Base-by-base conservation (phyloP, 352 stramenopile genomes). In the Pythium rishiriense region DNA sequence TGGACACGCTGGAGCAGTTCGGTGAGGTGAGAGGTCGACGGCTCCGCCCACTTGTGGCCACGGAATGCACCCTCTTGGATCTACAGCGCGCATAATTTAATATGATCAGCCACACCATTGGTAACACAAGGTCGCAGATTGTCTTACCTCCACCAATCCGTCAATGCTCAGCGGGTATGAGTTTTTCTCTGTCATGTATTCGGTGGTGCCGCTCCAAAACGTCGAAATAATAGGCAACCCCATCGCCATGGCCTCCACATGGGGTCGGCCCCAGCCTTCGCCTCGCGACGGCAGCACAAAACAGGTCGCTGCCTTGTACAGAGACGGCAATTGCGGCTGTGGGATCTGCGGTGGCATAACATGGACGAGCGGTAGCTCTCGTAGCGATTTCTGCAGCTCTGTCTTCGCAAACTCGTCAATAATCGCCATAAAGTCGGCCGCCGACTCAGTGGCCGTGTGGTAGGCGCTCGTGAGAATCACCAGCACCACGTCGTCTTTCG, bases 191-290 rank as follows among this genome's bases (percentile, higher is more conserved):
- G 85, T 96, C 87, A 96, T 95, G 65, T 90, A 96, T 55, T 96
- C 88, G 5, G 87, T 94, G 1, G 85, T 88, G 12, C 93, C 93
- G 54, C 86, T 97, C 87, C 90, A 98, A 64, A 94, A 97, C 10
- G 91, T 98, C 17, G 91, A 89, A 33, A 98, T 94, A 5, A 98
- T 72, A 15, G 91, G 88, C 25, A 91, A 64, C 7, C 76, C 91
- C 86, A 97, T 98, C 4, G 88, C 78, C 94, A 98, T 98, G 9
- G 93, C 93, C 59, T 98, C 94, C 1, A 97, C 89, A 59, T 98
- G 90, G 15, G 93, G 92, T 17, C 94, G 81, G 4, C 94, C 92
- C 94, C 93, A 98, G 29, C 94, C 93, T 79, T 98, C 94, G n/a
- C 94, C 94, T 50, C 92, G 74, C 4, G 88, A 97, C 4, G 94